Evolutionary conservation across 108 stramenopile genomes (phyloP).

Genomic region (Aurantiochytrium sp.): DNA sequence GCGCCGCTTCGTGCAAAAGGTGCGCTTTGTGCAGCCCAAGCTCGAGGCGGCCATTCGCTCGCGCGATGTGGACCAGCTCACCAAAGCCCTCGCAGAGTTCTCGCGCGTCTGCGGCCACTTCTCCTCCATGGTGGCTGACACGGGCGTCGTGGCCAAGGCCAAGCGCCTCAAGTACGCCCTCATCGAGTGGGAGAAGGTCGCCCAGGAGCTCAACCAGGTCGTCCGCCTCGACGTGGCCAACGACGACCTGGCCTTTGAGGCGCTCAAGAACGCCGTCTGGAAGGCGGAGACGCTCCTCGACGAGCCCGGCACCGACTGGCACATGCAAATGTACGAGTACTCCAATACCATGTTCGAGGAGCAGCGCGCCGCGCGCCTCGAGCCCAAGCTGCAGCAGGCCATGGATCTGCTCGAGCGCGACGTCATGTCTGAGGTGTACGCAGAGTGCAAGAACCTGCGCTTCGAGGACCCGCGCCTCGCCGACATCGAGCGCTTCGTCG

Average conservation of each 20-base stretch:
- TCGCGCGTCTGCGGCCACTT: slow-evolving; percentile 25
- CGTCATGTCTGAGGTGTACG: slow-evolving; percentile 37
- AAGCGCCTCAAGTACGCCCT: not conserved
- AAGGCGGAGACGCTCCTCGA: not conserved
- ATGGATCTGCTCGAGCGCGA: slow-evolving; percentile 40
- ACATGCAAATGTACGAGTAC: slow-evolving; percentile 33
- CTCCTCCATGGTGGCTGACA: slow-evolving; percentile 29
- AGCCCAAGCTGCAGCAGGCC: slow-evolving; percentile 6
- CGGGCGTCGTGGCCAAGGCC: slow-evolving; percentile 8
- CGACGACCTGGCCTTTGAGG: slow-evolving; percentile 33
- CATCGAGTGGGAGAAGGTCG: slow-evolving; percentile 8
- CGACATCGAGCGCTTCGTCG: slow-evolving; percentile 48
- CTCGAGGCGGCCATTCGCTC: not conserved
- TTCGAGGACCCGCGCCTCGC: slow-evolving; percentile 30
- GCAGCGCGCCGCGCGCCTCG: not conserved
- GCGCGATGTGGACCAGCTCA: slow-evolving; percentile 30
- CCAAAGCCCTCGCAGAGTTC: slow-evolving; percentile 30
- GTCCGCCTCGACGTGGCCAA: slow-evolving; percentile 23
- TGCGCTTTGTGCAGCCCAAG: slow-evolving; percentile 23
- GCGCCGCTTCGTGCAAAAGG: slow-evolving; percentile 34
- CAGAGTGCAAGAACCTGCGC: slow-evolving; percentile 28
- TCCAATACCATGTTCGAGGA: slow-evolving; percentile 27
- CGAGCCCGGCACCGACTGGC: slow-evolving; percentile 29
- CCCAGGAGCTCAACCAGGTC: slow-evolving; percentile 13
- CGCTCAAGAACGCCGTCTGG: slow-evolving; percentile 32